Evolutionary conservation across 2,329 filamentous ascomycete genomes (phyloP), one percentile per base, ranked within the genome.

Genomic region (Davidsoniella neocaledoniae): DNA sequence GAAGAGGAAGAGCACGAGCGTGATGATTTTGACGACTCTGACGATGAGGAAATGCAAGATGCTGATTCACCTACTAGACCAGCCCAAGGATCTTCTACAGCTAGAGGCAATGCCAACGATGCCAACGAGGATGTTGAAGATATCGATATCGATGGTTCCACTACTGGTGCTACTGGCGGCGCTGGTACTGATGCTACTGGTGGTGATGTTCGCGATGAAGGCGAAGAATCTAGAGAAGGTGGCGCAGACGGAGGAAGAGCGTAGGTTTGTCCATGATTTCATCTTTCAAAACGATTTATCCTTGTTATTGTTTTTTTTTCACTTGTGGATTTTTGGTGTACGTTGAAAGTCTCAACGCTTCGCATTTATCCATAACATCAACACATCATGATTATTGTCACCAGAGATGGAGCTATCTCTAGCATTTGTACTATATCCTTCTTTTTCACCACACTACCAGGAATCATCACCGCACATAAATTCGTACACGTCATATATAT

Each of bases 211-310:
- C 78, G 88, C 65, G 81, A 93, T 64, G 91, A 96, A 65, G 91
- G 91, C 52, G 79, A 86, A 64, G 80, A 78, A 57, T 79, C 90
- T 56, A 76, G 93, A 68, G 87, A 94, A 66, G 91, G 90, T 54
- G 91, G 93, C 63, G 86, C 86, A 58, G 91, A 96, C 68, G 91
- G 93, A 61, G 93, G 86, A 69, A 80, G 91, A 95, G 91, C 90
- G 91, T 98, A 96, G 90, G 93, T 98, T 53, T 61, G 57, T 57
- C 59, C 47, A 36, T 39, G 17, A 38, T 38, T 39, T 29, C 44
- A 33, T 4, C 16, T 46, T 17, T 16, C 29, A 9, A 9, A 9
- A 3, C 29, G 29, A 12, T 33, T 33, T 33, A 9, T 41, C 17
- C 19, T 43, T 46, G 19, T 45, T 29, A 39, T 21, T 43, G 25